Conservation (phyloP, 768 basidiomycete genomes). For the Daedaleopsis sinensis region DNA sequence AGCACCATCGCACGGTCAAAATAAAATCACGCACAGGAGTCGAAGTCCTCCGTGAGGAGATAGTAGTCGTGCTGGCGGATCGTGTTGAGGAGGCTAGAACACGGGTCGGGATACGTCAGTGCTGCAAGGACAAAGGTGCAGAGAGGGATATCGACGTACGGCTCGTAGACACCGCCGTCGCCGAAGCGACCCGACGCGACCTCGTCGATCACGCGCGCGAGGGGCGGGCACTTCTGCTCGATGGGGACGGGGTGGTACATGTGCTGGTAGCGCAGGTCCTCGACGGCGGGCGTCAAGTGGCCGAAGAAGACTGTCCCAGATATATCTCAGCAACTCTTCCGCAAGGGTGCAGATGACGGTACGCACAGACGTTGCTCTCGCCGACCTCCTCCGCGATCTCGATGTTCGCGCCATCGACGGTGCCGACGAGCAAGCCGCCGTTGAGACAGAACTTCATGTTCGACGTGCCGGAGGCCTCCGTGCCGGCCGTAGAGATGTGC, state of each 20-base stretch:
- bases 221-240: conserved; percentile 80
- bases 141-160: conserved; percentile 52
- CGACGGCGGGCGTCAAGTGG: conserved; percentile 84
- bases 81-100: conserved; percentile 65
- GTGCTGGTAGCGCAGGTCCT: conserved; percentile 86
- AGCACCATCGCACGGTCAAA: neutral
- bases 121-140: neutral
- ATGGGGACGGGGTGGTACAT: conserved; percentile 79
- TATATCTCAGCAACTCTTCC: conserved; percentile 1
- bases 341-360: conserved; percentile 19
- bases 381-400: conserved; percentile 98
- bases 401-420: conserved; percentile 94
- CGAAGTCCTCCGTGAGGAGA: conserved; percentile 90
- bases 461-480: conserved; percentile 82
- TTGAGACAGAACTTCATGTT: conserved; percentile 93
- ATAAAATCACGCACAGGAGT: conserved; percentile 64
- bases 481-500: conserved; percentile 97
- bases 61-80: conserved; percentile 79
- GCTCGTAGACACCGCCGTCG: conserved; percentile 79
- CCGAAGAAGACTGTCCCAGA: conserved; percentile 85
- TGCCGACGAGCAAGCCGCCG: conserved; percentile 86
- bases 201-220: conserved; percentile 77
- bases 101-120: no score
- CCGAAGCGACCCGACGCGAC: conserved; percentile 84
- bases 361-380: conserved; percentile 88